phyloP scores from a whole-genome alignment of 1,284 basidiomycete species.

The Volvariella surrecta region DNA sequence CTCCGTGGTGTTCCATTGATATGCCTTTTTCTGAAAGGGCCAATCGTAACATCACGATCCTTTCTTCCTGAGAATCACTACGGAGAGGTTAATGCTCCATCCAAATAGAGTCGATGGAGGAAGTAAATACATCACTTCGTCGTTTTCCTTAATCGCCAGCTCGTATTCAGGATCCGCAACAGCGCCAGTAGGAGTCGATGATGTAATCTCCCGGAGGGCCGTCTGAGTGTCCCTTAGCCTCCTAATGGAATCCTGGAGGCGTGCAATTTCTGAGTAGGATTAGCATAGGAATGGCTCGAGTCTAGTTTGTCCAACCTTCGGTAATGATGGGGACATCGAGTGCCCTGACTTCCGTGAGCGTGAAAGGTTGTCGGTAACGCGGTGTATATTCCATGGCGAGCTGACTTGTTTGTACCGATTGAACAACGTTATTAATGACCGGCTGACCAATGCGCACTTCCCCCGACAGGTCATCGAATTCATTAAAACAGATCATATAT shows the following conservation, averaged over 20 bases:
- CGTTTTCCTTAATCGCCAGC: constrained; percentile 36
- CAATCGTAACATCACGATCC: constrained; percentile 55
- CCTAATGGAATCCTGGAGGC: constrained; percentile 64
- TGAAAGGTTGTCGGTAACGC: constrained; percentile 68
- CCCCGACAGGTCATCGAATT: too few species aligned
- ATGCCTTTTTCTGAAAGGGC: constrained; percentile 55
- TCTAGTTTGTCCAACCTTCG: constrained; percentile 45
- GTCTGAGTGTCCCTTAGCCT: constrained; percentile 59
- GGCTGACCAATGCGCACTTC: too few species aligned
- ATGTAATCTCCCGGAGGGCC: constrained; percentile 41
- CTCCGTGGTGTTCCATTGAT: background rate
- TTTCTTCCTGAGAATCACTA: constrained; percentile 67
- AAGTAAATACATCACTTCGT: constrained; percentile 33
- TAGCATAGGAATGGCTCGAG: too few species aligned
- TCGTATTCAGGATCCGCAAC: constrained; percentile 31
- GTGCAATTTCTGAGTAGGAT: constrained; percentile 52
- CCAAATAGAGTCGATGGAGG: constrained; percentile 3
- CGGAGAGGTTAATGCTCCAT: background rate
- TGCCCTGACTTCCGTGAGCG: constrained; percentile 53
- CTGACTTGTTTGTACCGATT: too few species aligned
- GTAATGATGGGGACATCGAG: constrained; percentile 62
- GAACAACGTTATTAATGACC: too few species aligned
- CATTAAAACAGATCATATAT: too few species aligned
- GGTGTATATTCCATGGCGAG: constrained; percentile 59
- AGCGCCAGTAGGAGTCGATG: constrained; percentile 29